Percentiles rank a stretch among this genome's conserved stretches.
Evolutionary conservation across 305 asterid genomes (phyloP).

Genomic region (Coffea humblotiana): DNA sequence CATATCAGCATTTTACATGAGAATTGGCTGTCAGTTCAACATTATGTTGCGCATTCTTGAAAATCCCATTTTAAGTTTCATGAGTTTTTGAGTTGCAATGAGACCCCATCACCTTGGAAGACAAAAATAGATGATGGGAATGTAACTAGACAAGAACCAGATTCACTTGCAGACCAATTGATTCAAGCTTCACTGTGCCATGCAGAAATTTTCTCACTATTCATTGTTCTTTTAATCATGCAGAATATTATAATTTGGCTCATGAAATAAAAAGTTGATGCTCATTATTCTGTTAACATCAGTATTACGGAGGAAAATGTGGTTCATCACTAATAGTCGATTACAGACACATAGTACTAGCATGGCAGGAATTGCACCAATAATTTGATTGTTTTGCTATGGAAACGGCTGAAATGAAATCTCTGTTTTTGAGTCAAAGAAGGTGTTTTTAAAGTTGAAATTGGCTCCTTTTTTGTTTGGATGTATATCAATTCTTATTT

Average conservation of each 20-base stretch:
- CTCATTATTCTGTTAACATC: background rate
- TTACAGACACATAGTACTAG: background rate
- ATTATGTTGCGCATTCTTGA: background rate
- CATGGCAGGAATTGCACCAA: background rate
- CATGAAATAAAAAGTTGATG: background rate
- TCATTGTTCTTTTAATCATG: background rate
- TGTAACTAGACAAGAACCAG: background rate
- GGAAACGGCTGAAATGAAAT: background rate
- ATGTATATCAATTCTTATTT: too few relatives aligned
- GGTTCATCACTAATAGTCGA: background rate
- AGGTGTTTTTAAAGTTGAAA: too few relatives aligned
- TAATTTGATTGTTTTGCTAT: background rate
- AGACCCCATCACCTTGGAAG: background rate
- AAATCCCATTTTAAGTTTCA: background rate
- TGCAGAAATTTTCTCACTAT: too few relatives aligned
- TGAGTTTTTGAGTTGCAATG: background rate
- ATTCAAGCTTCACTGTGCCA: background rate
- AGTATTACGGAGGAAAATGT: conserved; percentile 6
- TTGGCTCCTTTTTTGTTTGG: too few relatives aligned
- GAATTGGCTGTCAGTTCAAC: background rate
- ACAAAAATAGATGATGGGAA: background rate
- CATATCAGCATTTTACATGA: background rate
- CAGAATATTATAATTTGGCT: background rate
- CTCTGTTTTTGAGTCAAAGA: background rate
- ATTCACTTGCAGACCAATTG: background rate